phyloP scores from a whole-genome alignment of 2,329 filamentous ascomycete species.

The Gremmenia infestans region DNA sequence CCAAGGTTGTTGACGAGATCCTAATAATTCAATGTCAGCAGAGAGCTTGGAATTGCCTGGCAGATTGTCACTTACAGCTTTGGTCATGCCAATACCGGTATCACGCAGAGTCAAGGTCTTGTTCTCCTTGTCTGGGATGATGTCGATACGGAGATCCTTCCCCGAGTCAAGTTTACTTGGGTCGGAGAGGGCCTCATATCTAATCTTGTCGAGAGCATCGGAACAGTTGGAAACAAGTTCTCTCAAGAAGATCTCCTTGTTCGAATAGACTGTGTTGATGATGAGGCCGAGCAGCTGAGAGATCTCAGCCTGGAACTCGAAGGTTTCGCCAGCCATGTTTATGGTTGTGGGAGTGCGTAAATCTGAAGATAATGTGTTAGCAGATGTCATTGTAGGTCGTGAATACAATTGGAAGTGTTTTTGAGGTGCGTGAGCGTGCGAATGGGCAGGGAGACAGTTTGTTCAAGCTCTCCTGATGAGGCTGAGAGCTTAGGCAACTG shows the following conservation, averaged over 20 bases:
- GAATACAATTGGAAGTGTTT: background rate
- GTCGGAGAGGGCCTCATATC: slow-evolving; percentile 97
- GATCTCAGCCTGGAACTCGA: slow-evolving; percentile 99
- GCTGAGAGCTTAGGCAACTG: background rate
- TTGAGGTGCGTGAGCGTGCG: background rate
- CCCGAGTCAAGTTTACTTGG: slow-evolving; percentile 92
- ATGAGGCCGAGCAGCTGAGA: slow-evolving; percentile 99
- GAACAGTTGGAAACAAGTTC: slow-evolving; percentile 98
- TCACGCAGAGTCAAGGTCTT: slow-evolving; percentile 98
- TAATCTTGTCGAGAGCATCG: slow-evolving; percentile 99
- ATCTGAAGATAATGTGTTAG: slow-evolving; percentile 13
- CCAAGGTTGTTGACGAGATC: slow-evolving; percentile 99
- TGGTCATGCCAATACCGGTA: slow-evolving; percentile 99
- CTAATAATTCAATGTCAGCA: slow-evolving; percentile 49
- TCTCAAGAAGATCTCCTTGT: slow-evolving; percentile 99
- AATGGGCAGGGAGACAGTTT: background rate
- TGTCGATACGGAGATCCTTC: slow-evolving; percentile 98
- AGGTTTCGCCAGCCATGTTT: slow-evolving; percentile 85
- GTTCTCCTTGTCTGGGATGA: slow-evolving; percentile 94
- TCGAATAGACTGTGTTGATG: slow-evolving; percentile 99
- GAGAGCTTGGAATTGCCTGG: slow-evolving; percentile 4
- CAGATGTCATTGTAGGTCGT: background rate
- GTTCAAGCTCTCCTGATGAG: background rate
- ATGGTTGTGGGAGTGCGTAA: slow-evolving; percentile 29
- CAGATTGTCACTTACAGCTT: slow-evolving; percentile 69